Base-by-base conservation (phyloP, 768 basidiomycete species). In the Collybia mongolica region DNA sequence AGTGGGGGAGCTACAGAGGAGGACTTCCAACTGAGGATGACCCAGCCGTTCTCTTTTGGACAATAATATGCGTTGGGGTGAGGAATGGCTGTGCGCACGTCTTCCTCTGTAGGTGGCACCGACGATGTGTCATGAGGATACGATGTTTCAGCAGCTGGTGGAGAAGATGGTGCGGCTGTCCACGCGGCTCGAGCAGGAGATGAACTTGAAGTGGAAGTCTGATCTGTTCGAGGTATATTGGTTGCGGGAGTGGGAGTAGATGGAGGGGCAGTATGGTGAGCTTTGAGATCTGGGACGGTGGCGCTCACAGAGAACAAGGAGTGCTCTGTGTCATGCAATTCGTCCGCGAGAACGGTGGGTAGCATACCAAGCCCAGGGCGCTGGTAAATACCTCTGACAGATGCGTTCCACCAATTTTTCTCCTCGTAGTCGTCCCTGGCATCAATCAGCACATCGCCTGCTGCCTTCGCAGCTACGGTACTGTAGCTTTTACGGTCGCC, bases 31-130 rank as follows among this genome's bases (percentile, higher is more conserved):
- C 72, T 73, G 14, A 92, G 71, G 35, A 93, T 76, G 28, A 90
- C 80, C 90, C 90, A 93, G 5, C 86, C 85, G 56, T 92, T 88
- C 49, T 92, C 87, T 62, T 82, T 84, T 19, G 82, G 80, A 60
- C 90, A 93, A 61, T 88, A 93, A 63, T 89, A 89, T 12, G 88
- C 89, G 56, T 88, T 81, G 4, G 90, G 84, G 62, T 93, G 90
- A 11, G 91, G 90, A 24, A 89, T 74, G 24, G 89, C 77, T 14
- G 76, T 79, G n/a, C 75, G 78, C 5, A 85, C 71, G 57, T 90
- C 87, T 29, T 82, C 80, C 50, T 76, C 71, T n/a, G 82, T 73
- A 1, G 85, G 86, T 8, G 72, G 42, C 6, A 45, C 4, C 8
- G 46, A 17, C 6, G 39, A 22, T 12, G 52, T 20, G 19, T 39